Evolutionary conservation across 495 filamentous ascomycete genomes (phyloP).

Genomic region (Pyrenula aspistea): DNA sequence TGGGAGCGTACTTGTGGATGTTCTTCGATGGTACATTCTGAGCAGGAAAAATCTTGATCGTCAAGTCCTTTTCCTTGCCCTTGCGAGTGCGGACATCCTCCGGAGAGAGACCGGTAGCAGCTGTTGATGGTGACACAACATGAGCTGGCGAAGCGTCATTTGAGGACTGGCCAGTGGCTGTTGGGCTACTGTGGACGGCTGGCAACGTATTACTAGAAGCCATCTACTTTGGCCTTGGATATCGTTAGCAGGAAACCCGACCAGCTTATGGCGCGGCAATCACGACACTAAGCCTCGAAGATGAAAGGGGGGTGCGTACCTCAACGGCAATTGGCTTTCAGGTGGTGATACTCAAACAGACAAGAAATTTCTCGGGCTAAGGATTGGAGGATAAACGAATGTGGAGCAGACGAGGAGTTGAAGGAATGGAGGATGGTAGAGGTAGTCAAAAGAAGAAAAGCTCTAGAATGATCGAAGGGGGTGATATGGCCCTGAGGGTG

Average conservation of each 20-base stretch:
- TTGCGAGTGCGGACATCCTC: constrained; percentile 27
- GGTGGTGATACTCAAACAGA: no score
- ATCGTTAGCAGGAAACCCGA: no score
- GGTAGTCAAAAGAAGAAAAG: no score
- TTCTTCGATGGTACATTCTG: neutral
- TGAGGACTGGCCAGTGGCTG: constrained; percentile 24
- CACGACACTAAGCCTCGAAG: no score
- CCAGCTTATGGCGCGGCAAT: no score
- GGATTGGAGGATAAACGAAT: neutral
- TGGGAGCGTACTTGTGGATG: neutral
- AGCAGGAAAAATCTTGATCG: neutral
- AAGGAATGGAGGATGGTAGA: neutral
- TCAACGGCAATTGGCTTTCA: no score
- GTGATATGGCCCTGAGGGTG: no score
- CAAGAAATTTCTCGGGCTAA: neutral
- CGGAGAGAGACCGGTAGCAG: constrained; percentile 50
- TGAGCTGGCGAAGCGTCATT: constrained; percentile 38
- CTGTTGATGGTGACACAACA: constrained; percentile 51
- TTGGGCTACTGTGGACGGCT: neutral
- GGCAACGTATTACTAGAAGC: neutral
- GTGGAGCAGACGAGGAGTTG: neutral
- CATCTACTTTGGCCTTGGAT: no score
- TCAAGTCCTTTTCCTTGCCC: neutral
- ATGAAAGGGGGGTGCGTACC: no score
- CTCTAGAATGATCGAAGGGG: no score